phyloP scores from a whole-genome alignment of 2,329 filamentous ascomycete genomes.

The Cordyceps cicadae region DNA sequence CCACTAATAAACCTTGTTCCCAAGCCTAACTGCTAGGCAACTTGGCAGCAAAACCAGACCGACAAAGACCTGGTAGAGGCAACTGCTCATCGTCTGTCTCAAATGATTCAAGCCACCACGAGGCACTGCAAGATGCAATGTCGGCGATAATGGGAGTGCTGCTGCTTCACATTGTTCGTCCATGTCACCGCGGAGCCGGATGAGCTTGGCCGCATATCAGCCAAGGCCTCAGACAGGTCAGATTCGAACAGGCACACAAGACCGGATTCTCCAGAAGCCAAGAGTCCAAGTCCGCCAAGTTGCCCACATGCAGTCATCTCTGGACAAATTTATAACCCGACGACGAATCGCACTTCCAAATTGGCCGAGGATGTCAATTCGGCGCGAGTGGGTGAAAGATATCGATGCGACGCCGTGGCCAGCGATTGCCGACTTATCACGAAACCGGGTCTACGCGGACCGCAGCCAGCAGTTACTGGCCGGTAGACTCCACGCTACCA shows the following conservation, averaged over 20 bases:
- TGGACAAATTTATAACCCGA: neutral
- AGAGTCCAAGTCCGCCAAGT: neutral
- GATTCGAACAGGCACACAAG: neutral
- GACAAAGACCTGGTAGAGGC: neutral
- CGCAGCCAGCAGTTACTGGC: neutral
- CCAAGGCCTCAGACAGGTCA: neutral
- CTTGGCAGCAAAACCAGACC: conserved; percentile 1
- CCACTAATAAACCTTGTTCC: conserved; percentile 1
- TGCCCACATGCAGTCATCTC: neutral
- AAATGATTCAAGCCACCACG: conserved; percentile 1
- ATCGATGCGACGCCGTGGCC: neutral
- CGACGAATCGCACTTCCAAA: too few species aligned
- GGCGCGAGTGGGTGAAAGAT: neutral
- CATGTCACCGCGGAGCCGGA: neutral
- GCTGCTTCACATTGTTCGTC: neutral
- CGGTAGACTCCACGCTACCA: neutral
- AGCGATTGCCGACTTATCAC: neutral
- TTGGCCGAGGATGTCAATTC: neutral
- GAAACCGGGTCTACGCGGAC: neutral
- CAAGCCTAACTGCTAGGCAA: neutral
- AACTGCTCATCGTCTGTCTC: neutral
- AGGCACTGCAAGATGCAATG: conserved; percentile 3
- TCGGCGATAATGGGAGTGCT: neutral
- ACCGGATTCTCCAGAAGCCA: neutral
- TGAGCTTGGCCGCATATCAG: neutral